phyloP scores from a whole-genome alignment of 108 stramenopile species.

The Licmophora abbreviata region DNA sequence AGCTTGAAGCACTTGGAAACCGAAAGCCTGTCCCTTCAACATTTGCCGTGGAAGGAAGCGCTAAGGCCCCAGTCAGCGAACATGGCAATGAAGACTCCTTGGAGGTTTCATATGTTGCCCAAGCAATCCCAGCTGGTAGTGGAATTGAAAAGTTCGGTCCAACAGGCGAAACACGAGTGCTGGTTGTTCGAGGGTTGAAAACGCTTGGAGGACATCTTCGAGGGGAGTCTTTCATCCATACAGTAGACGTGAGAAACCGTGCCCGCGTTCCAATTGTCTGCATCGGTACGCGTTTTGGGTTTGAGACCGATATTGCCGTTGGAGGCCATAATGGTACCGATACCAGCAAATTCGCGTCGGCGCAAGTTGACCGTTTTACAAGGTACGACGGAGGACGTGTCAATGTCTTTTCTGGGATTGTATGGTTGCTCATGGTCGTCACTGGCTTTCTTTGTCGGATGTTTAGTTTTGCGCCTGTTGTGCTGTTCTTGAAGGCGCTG shows the following conservation, averaged over 20 bases:
- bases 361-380: conserved; percentile 38
- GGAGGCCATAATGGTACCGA: conserved; percentile 78
- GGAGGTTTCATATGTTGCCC: conserved; percentile 27
- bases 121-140: conserved; percentile 5
- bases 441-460: neutral
- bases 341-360: conserved; percentile 54
- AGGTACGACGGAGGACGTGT: conserved; percentile 42
- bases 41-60: conserved; percentile 6
- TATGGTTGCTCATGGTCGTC: neutral
- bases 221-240: conserved; percentile 18
- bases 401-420: conserved; percentile 3
- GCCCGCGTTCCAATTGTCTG: conserved; percentile 76
- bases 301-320: conserved; percentile 74
- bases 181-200: conserved; percentile 38
- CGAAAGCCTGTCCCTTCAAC: conserved; percentile 6
- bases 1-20: conserved; percentile 3
- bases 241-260: conserved; percentile 15
- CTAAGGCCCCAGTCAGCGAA: conserved; percentile 2
- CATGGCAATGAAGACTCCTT: conserved; percentile 22
- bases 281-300: conserved; percentile 49
- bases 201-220: conserved; percentile 30
- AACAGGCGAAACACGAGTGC: conserved; percentile 32
- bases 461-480: conserved; percentile 57
- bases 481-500: conserved; percentile 63
- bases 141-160: conserved; percentile 38